Base-by-base conservation (phyloP, 805 yeast species). In the Kluyveromyces starmeri region DNA sequence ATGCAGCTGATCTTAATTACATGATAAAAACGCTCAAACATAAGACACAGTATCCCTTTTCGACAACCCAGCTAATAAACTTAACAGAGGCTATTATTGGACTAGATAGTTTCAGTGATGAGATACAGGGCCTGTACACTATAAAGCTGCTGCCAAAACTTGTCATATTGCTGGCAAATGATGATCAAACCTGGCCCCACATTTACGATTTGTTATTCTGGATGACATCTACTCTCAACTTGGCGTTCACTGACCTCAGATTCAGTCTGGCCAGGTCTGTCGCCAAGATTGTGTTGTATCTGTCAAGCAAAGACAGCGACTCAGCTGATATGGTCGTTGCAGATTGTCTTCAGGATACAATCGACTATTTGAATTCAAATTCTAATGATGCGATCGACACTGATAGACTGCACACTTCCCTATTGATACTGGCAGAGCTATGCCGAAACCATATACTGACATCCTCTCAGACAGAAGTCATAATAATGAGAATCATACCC, bases 221-320 rank as follows among this genome's bases (percentile, higher is more conserved):
- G 48, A 59, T 76, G 27, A 42, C 78, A 4, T 44, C 55, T 3
- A 59, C 65, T 26, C 55, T 75, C 36, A 61, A 62, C n/a, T 57
- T 67, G 29, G 58, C 53, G 22, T 82, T 73, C 35, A 72, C 82
- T 0, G 58, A 62, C 2, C 68, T 79, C 3, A 59, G 96, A 35
- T 78, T 77, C 42, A 61, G 74, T 1, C 61, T 78, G 21, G 82
- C 95, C 1, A 81, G 79, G 50, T 74, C 78, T 16, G 53, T 81
- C 18, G 71, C 81, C 4, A 64, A 72, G 28, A 49, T 83, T 8
- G 34, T 53, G 0, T 40, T 45, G 5, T 44, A 62, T 3, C 42
- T 71, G 11, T 56, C 61, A 1, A 36, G 42, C 0, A 55, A 48
- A 13, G 55, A 47, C 7, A 41, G 47, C 7, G 47, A 50, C 1